Conservation (phyloP, 2,329 filamentous ascomycete species). For the Epicoccum sorghinum region DNA sequence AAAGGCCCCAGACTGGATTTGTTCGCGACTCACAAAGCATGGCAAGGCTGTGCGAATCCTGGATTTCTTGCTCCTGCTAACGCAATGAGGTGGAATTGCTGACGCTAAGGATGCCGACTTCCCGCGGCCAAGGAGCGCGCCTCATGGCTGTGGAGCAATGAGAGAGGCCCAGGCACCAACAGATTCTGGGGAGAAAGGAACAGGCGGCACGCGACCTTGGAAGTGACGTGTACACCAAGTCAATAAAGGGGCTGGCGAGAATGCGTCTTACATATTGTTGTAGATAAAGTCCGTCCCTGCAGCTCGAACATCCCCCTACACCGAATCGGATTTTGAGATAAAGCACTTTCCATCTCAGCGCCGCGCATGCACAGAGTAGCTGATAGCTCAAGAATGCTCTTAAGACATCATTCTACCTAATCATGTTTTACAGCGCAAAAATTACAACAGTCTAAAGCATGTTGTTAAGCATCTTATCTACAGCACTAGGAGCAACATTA, state of each 20-base stretch:
- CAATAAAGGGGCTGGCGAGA: neutral
- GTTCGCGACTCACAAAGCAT: slow-evolving; percentile 11
- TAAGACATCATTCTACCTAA: too few relatives aligned
- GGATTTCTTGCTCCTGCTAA: slow-evolving; percentile 1
- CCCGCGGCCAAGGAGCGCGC: slow-evolving; percentile 10
- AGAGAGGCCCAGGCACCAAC: slow-evolving; percentile 10
- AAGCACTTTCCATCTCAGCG: neutral
- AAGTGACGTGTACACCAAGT: neutral
- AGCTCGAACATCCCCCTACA: neutral
- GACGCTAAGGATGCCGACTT: slow-evolving; percentile 11
- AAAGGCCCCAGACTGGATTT: slow-evolving; percentile 11
- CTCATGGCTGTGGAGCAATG: slow-evolving; percentile 9
- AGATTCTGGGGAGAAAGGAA: slow-evolving; percentile 10
- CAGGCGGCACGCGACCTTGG: slow-evolving; percentile 11
- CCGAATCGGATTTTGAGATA: neutral
- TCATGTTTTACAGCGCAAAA: too few relatives aligned
- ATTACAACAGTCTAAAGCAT: too few relatives aligned
- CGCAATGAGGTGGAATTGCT: neutral
- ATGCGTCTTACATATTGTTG: too few relatives aligned
- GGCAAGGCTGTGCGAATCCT: slow-evolving; percentile 5
- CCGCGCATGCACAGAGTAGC: neutral
- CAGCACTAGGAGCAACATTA: too few relatives aligned
- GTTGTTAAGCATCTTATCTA: too few relatives aligned
- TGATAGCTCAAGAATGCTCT: neutral
- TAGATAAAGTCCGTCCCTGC: neutral